A percentile compares a stretch with the other conserved stretches of the same genome.
Conservation (phyloP, 2,329 filamentous ascomycete genomes). For the Xenoacremonium recifei region DNA sequence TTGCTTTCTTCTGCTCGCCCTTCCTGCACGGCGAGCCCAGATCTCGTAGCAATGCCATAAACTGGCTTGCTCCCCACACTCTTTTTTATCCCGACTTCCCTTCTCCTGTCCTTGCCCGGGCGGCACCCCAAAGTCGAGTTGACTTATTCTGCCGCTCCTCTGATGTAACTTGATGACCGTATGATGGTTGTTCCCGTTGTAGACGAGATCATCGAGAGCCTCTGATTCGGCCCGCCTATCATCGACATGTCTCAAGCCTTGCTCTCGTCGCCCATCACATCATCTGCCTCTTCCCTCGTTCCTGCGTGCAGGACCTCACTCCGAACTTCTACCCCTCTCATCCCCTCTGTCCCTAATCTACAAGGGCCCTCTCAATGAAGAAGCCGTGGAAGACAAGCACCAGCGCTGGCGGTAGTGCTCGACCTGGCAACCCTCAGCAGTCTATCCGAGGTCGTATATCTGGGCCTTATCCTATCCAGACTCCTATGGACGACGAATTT, state of each 20-base stretch:
- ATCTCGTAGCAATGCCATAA: slow-evolving; percentile 26
- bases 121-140: slow-evolving; percentile 11
- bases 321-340: slow-evolving; percentile 5
- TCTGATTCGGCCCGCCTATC: slow-evolving; percentile 17
- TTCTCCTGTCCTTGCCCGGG: slow-evolving; percentile 9
- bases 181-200: slow-evolving; percentile 24
- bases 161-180: slow-evolving; percentile 20
- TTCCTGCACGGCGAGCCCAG: slow-evolving; percentile 20
- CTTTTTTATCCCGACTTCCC: slow-evolving; percentile 17
- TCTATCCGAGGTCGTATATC: slow-evolving; percentile 61
- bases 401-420: slow-evolving; percentile 27
- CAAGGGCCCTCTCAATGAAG: slow-evolving; percentile 32
- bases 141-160: slow-evolving; percentile 5
- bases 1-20: slow-evolving; percentile 17
- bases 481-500: slow-evolving; percentile 51
- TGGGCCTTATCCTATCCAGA: slow-evolving; percentile 56
- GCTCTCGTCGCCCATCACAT: slow-evolving; percentile 10
- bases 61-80: slow-evolving; percentile 18
- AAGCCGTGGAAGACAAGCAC: slow-evolving; percentile 46
- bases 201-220: slow-evolving; percentile 22
- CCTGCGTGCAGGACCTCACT: slow-evolving; percentile 7
- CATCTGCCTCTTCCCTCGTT: slow-evolving; percentile 13
- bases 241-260: slow-evolving; percentile 22
- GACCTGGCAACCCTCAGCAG: slow-evolving; percentile 32
- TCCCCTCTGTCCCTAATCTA: slow-evolving; percentile 3